These are phyloP conservation scores for Phialemoniopsis sp. DNA, from an alignment of 2,329 filamentous ascomycete species.

Conservation along the genomic window DNA sequence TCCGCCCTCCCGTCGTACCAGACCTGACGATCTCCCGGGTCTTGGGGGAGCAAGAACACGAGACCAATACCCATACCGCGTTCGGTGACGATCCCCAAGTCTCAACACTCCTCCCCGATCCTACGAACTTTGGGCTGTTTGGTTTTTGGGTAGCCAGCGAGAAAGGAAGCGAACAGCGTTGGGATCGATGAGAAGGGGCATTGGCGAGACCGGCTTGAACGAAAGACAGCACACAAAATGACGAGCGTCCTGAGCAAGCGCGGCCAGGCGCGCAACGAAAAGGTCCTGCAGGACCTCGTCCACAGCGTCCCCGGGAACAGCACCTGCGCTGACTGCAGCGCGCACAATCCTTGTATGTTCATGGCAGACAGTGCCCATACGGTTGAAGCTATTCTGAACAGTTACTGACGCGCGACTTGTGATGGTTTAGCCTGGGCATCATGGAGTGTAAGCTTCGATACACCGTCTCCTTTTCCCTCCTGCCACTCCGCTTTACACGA, in stretches of 20 bases:
- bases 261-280: conserved; percentile 96
- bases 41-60: no score
- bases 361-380: conserved; percentile 4
- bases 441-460: conserved; percentile 72
- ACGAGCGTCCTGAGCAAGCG: conserved; percentile 81
- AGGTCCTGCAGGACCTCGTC: conserved; percentile 83
- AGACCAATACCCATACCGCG: no score
- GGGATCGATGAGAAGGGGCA: no score
- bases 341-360: conserved; percentile 80
- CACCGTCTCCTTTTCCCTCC: conserved; percentile 7
- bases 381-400: background rate
- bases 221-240: conserved; percentile 22
- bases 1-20: no score
- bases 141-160: background rate
- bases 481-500: conserved; percentile 7
- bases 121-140: background rate
- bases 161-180: background rate
- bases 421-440: conserved; percentile 76
- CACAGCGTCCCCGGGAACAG: conserved; percentile 83
- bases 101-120: no score
- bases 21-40: no score
- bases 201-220: no score
- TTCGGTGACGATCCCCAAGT: no score
- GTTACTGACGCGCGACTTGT: conserved; percentile 22
- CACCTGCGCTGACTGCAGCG: conserved; percentile 87